Conservation (phyloP, 2,329 filamentous ascomycete genomes). For the Cyphellophora attinorum region DNA sequence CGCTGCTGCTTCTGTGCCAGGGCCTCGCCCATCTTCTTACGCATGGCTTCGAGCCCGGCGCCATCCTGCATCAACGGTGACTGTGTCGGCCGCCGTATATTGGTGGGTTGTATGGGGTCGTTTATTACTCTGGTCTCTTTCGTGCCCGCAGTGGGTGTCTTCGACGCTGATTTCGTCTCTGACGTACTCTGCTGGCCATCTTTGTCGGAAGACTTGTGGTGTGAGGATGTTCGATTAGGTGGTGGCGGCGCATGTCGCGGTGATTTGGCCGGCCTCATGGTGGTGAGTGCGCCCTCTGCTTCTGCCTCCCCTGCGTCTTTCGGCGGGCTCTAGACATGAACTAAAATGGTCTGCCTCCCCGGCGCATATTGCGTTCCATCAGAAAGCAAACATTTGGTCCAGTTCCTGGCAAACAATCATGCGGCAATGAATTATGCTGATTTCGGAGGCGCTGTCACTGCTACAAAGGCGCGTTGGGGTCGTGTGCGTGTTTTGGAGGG, state of each 20-base stretch:
- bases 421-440: too few relatives aligned
- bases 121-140: conserved; percentile 1
- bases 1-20: conserved; percentile 17
- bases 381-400: too few relatives aligned
- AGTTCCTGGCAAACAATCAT: too few relatives aligned
- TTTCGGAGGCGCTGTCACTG: too few relatives aligned
- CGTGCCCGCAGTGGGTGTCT: conserved; percentile 1
- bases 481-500: too few relatives aligned
- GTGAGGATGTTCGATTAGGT: not conserved
- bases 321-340: not conserved
- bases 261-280: conserved; percentile 15
- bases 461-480: too few relatives aligned
- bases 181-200: conserved; percentile 7
- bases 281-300: conserved; percentile 2
- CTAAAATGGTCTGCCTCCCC: too few relatives aligned
- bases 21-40: conserved; percentile 15
- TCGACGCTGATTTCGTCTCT: conserved; percentile 2
- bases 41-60: conserved; percentile 15
- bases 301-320: not conserved
- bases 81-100: not conserved
- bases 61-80: not conserved
- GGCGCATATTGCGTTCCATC: too few relatives aligned
- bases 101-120: not conserved
- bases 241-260: conserved; percentile 7
- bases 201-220: too few relatives aligned